Conservation (phyloP, 768 basidiomycete species). For the Boletus subparvulus region DNA sequence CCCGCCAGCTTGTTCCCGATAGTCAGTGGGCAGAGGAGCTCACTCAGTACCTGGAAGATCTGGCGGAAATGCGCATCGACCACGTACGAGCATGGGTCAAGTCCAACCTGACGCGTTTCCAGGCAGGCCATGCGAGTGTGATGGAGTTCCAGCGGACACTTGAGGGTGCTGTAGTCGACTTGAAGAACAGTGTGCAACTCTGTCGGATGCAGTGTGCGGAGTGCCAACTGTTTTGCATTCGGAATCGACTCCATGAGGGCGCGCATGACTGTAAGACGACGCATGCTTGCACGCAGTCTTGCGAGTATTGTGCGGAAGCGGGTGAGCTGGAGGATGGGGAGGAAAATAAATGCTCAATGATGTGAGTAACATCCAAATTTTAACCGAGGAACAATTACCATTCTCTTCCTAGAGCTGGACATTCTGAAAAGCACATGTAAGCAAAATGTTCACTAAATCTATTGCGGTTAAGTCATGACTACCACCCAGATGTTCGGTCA, state of each 20-base stretch:
- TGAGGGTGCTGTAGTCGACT: conserved; percentile 42
- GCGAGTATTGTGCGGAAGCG: conserved; percentile 41
- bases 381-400: neutral
- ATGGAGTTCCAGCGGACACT: conserved; percentile 44
- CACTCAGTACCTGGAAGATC: conserved; percentile 36
- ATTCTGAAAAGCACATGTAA: conserved; percentile 54
- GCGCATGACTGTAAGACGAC: conserved; percentile 50
- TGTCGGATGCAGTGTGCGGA: conserved; percentile 47
- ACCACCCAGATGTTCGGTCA: conserved; percentile 47
- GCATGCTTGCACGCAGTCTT: conserved; percentile 45
- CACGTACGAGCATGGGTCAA: conserved; percentile 53
- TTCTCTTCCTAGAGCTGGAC: conserved; percentile 47
- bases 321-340: conserved; percentile 15
- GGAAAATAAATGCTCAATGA: conserved; percentile 41
- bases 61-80: conserved; percentile 45
- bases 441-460: conserved; percentile 19
- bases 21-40: conserved; percentile 43
- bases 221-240: conserved; percentile 54
- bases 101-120: conserved; percentile 50
- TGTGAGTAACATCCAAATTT: conserved; percentile 35
- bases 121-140: conserved; percentile 42
- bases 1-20: conserved; percentile 40
- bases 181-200: conserved; percentile 49
- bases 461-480: neutral
- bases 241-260: conserved; percentile 44